A percentile compares a stretch with the other conserved stretches of the same genome.
Conservation (phyloP, 83 land plant species). For the Picea mariana region DNA sequence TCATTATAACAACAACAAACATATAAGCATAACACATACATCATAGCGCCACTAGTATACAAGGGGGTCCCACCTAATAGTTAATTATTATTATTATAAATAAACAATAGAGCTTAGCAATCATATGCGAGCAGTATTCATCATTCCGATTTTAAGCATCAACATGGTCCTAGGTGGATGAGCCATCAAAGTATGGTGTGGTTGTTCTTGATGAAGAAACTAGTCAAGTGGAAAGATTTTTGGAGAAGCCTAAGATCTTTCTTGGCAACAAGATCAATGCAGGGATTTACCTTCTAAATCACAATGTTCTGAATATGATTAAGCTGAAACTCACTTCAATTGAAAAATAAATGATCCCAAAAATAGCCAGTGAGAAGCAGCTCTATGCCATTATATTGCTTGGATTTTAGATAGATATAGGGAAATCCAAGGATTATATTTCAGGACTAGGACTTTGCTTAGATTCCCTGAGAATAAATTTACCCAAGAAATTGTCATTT, state of each 20-base stretch:
- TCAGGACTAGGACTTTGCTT: slow-evolving; percentile 34
- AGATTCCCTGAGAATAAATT: slow-evolving; percentile 26
- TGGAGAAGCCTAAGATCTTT: slow-evolving; percentile 43
- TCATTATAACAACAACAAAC: no score
- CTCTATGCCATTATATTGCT: slow-evolving; percentile 40
- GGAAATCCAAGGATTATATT: slow-evolving; percentile 50
- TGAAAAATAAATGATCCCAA: slow-evolving; percentile 47
- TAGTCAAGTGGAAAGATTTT: background rate
- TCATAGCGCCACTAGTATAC: no score
- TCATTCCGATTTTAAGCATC: no score
- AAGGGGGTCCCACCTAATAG: no score
- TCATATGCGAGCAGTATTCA: no score
- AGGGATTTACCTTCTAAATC: slow-evolving; percentile 45
- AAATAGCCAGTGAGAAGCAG: slow-evolving; percentile 19
- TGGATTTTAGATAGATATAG: slow-evolving; percentile 56
- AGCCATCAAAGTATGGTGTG: no score
- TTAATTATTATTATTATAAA: no score
- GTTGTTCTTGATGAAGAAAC: slow-evolving; percentile 21
- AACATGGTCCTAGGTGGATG: no score
- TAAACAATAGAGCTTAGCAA: no score
- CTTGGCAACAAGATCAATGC: slow-evolving; percentile 59
- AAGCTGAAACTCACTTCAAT: slow-evolving; percentile 46
- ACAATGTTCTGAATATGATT: slow-evolving; percentile 34
- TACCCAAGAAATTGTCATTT: background rate
- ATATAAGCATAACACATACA: no score